These are phyloP conservation scores for Thelonectria rubi DNA, from an alignment of 2,329 filamentous ascomycete species.

Conservation along the genomic window DNA sequence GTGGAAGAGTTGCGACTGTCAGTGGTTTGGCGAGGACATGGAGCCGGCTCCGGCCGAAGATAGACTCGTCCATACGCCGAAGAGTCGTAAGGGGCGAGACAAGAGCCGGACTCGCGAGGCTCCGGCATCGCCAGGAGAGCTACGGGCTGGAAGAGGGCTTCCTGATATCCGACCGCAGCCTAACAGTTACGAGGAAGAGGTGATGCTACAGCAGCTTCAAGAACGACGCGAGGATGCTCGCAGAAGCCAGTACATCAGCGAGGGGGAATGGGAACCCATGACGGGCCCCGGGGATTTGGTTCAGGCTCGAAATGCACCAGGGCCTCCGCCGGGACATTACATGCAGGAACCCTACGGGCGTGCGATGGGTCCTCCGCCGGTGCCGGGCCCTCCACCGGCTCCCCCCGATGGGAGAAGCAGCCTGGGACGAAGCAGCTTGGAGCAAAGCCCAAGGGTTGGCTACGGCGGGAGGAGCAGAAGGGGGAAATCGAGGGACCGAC, in stretches of 20 bases:
- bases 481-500: constrained; percentile 57
- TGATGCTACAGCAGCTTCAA: constrained; percentile 56
- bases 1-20: constrained; percentile 86
- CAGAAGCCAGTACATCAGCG: constrained; percentile 44
- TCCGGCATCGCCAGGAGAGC: constrained; percentile 45
- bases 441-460: constrained; percentile 44
- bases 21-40: constrained; percentile 76
- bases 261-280: constrained; percentile 50
- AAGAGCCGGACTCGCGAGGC: constrained; percentile 29
- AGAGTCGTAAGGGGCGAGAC: constrained; percentile 39
- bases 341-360: constrained; percentile 68
- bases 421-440: constrained; percentile 38
- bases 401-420: constrained; percentile 36
- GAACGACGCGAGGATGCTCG: constrained; percentile 56
- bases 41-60: constrained; percentile 65
- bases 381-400: constrained; percentile 37
- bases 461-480: constrained; percentile 58
- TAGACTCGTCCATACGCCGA: constrained; percentile 57
- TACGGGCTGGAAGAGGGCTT: constrained; percentile 36
- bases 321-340: constrained; percentile 58
- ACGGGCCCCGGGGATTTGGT: constrained; percentile 52
- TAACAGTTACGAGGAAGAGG: constrained; percentile 57
- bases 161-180: constrained; percentile 39
- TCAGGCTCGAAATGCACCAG: constrained; percentile 22
- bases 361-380: constrained; percentile 36